Evolutionary conservation across 2,329 filamentous ascomycete species (phyloP), one percentile per base, ranked within the genome.

Genomic region (Leptoxyphium fumago): DNA sequence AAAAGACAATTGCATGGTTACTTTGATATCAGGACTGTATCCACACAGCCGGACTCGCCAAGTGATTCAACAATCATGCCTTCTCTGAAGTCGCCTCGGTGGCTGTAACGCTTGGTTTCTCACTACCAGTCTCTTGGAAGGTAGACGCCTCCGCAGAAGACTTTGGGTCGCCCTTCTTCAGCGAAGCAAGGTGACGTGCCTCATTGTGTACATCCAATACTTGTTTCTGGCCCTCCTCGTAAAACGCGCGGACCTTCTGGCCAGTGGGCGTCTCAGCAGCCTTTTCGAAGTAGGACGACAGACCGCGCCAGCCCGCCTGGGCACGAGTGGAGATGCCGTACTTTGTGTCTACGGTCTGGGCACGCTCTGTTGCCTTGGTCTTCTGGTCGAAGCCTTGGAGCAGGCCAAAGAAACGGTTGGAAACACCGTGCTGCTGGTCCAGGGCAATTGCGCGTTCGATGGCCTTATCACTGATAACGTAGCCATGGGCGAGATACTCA

Each of bases 401-500:
- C 29, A 82, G 84, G 50, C 64, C 70, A 50, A 84, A 78, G 75
- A 98, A 98, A 55, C 80, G 79, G 58, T 64, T 71, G 46, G 82
- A 84, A 57, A 96, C 80, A 53, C 85, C 85, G 66, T 96, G 88
- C 69, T 89, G 82, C 62, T 83, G 71, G 70, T 98, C 91, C 42
- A 96, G 78, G 28, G 84, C 77, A 57, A 98, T 84, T 50, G 86
- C 89, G 50, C 75, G 75, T 68, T 91, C 76, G 54, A 94, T 80
- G 42, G 84, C 84, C 45, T 74, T 70, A 60, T 83, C 80, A 48
- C 75, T 87, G 51, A 96, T 73, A 34, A 80, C 75, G 68, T 98
- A 98, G 54, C 91, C 91, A 57, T 95, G 86, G 10, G 91, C 88
- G 29, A 98, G 82, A 66, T 96, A 95, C 70, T 98, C 91, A 52